Evolutionary conservation across 2,329 filamentous ascomycete species (phyloP), one percentile per base, ranked within the genome.

Genomic region (Xylariales sp.): DNA sequence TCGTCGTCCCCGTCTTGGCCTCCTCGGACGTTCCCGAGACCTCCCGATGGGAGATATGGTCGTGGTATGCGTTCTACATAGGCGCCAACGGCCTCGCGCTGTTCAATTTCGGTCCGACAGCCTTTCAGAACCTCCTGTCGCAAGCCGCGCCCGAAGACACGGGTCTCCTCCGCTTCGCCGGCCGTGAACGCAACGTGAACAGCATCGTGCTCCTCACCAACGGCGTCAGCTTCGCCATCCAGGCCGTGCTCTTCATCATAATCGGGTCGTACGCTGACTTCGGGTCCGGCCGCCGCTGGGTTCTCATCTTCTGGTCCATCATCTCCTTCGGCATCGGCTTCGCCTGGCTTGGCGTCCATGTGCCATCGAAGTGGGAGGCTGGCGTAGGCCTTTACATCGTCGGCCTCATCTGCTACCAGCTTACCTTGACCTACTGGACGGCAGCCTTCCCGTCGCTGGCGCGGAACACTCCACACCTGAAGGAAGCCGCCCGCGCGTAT

Each of bases 341-440:
- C 69, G 89, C 83, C 57, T 92, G 89, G 88, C 78, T 92, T 1
- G 89, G 88, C 23, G 88, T 92, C 0, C 87, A 91, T 66, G 85
- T 83, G 0, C 78, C 84, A 16, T 80, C 83, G 3, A 82, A 89
- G 74, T 92, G 90, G 90, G 82, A 85, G 55, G 79, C 84, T 8
- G 90, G 82, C 0, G 83, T 87, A 0, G 89, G 85, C 0, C 76
- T 92, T 16, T 92, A 92, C 75, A 89, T 91, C 63, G 84, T 91
- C 16, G 89, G 89, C 1, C 76, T 91, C 49, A 89, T 92, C 69
- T 85, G 86, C 0, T 91, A 91, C 72, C 89, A 91, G 77, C 85
- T 90, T 2, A 89, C 87, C 0, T 80, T 91, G 56, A 91, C 89
- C 0, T 91, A 91, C 76, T 91, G 89, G 88, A 90, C 88, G 0